Evolutionary conservation across 2,329 filamentous ascomycete species (phyloP).

Genomic region (Emergomyces pasteurianus): DNA sequence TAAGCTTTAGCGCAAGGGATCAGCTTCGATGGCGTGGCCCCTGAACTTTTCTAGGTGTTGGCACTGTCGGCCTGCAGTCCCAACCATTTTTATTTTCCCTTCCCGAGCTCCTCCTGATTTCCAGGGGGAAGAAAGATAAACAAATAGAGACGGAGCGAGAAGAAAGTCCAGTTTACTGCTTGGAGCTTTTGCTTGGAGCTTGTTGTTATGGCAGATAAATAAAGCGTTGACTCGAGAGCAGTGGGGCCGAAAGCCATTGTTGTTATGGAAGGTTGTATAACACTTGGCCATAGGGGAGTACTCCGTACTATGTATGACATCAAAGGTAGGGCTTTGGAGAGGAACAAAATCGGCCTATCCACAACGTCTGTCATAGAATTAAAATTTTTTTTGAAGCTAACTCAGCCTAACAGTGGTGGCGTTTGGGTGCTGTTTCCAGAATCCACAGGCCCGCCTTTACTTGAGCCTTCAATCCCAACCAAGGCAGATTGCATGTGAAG

Average conservation of each 20-base stretch:
- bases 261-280: too few species aligned
- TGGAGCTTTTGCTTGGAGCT: neutral
- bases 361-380: neutral
- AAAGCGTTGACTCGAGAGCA: neutral
- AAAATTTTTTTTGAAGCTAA: neutral
- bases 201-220: neutral
- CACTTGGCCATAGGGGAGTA: too few species aligned
- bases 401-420: neutral
- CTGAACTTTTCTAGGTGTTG: neutral
- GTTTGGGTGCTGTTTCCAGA: neutral
- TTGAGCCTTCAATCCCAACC: neutral
- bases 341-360: neutral
- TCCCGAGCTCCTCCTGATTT: neutral
- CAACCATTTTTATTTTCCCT: too few species aligned
- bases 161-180: neutral
- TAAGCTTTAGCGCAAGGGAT: neutral
- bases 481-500: neutral
- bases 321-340: too few species aligned
- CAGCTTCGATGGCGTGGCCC: neutral
- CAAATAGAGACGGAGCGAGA: neutral
- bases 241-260: neutral
- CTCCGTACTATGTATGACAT: constrained; percentile 3
- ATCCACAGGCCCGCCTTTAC: neutral
- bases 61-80: neutral
- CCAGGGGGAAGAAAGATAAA: neutral